Evolutionary conservation across 192 early-diverging fungal species (phyloP), one percentile per base, ranked within the genome.

Genomic region (Coemansia sp.): DNA sequence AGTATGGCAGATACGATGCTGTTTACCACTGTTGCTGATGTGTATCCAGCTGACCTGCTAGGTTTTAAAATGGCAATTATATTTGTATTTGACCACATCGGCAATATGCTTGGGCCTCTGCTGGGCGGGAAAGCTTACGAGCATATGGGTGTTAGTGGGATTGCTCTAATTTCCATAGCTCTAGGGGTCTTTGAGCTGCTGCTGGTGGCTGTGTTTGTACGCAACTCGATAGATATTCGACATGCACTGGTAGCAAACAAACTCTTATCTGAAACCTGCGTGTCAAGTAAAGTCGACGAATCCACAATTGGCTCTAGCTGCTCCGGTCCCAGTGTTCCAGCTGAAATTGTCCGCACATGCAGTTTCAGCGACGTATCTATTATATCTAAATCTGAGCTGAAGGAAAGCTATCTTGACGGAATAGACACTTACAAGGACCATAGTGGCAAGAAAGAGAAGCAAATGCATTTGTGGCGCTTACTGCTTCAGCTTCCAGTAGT

Each of bases 71-170:
- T 70, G 63, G 59, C 73, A 0, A 43, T 77, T 2, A 53, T 77
- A 1, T 77, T 77, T 60, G 63, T 70, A 9, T 77, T 77, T 52
- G 73, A 77, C 60, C 70, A 77, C 13, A 31, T 77, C 21, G 73
- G 73, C 50, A 70, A 77, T 26, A 77, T 77, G 73, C 30, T 77
- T 13, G 73, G 73, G 0, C 73, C 73, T 12, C 40, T 69, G 28
- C 40, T 77, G 6, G 73, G 73, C 40, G 73, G 73, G 26, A 63
- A 63, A 45, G 59, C 64, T 6, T 77, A 77, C 21, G 68, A 67
- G 33, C 50, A 39, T 10, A 70, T 66, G 73, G 73, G 73, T n/a
- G 59, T 77, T 18, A 42, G 61, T n/a, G 73, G 73, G 1, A 63
- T 77, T 12, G 63, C 68, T 14, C 37, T 66, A 9, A 77, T 77